These are phyloP conservation scores for Fusarium brachygibbosum DNA, from an alignment of 2,329 filamentous ascomycete genomes.

Conservation along the genomic window DNA sequence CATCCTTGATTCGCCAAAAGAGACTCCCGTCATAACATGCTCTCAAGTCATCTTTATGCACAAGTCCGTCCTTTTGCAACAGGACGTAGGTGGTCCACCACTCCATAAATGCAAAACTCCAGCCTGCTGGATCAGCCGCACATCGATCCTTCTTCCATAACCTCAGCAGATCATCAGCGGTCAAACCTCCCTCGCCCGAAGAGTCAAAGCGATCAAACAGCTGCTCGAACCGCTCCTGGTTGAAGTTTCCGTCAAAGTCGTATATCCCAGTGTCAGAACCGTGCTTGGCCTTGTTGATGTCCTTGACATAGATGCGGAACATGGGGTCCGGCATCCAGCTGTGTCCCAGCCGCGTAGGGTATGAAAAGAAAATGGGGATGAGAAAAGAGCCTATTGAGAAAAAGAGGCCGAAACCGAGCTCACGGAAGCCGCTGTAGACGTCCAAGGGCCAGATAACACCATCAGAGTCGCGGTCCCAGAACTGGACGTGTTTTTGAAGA, in stretches of 20 bases:
- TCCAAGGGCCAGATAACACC: slow-evolving; percentile 57
- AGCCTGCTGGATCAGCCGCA: slow-evolving; percentile 41
- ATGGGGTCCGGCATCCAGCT: slow-evolving; percentile 56
- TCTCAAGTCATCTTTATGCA: slow-evolving; percentile 67
- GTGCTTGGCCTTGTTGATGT: slow-evolving; percentile 61
- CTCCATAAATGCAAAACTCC: slow-evolving; percentile 41
- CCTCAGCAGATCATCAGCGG: slow-evolving; percentile 52
- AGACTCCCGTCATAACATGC: slow-evolving; percentile 44
- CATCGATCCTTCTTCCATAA: slow-evolving; percentile 57
- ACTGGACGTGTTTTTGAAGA: slow-evolving; percentile 58
- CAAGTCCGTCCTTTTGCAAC: slow-evolving; percentile 65
- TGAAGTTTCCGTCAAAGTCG: slow-evolving; percentile 63
- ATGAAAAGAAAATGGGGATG: slow-evolving; percentile 61
- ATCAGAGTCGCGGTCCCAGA: slow-evolving; percentile 59
- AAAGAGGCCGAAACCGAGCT: slow-evolving; percentile 56
- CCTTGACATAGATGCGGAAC: slow-evolving; percentile 55
- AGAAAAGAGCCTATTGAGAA: slow-evolving; percentile 58
- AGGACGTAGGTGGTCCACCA: slow-evolving; percentile 63
- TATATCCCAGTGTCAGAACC: slow-evolving; percentile 62
- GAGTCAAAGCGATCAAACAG: slow-evolving; percentile 62
- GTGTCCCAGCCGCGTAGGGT: slow-evolving; percentile 55
- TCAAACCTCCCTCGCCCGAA: slow-evolving; percentile 54
- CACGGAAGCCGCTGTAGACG: slow-evolving; percentile 57
- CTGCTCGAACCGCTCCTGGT: slow-evolving; percentile 64
- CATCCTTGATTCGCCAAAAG: slow-evolving; percentile 41